Conservation (phyloP, 2,329 filamentous ascomycete genomes). For the Pseudodiploospora longispora region DNA sequence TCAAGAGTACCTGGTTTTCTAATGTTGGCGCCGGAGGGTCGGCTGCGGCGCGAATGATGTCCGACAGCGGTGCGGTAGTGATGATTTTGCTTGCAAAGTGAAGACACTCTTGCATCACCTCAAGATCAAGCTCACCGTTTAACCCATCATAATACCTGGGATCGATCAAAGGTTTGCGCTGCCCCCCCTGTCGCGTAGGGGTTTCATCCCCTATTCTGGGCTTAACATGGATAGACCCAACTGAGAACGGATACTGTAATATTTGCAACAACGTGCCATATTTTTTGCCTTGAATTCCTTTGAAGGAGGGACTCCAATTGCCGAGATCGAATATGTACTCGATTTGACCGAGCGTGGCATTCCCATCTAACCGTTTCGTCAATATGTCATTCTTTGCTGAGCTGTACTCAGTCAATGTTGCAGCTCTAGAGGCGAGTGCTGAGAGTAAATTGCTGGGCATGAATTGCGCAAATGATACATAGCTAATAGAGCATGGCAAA, state of each 20-base stretch:
- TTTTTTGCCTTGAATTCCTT: constrained; percentile 27
- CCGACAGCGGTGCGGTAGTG: constrained; percentile 25
- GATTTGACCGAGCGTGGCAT: constrained; percentile 32
- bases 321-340: constrained; percentile 42
- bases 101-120: constrained; percentile 33
- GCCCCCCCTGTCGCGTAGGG: constrained; percentile 9
- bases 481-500: constrained; percentile 33
- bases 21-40: constrained; percentile 15
- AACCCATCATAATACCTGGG: constrained; percentile 32
- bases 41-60: constrained; percentile 25
- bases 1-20: constrained; percentile 10
- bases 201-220: constrained; percentile 7
- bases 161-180: constrained; percentile 29
- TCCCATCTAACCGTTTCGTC: constrained; percentile 22
- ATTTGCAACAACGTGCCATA: constrained; percentile 42
- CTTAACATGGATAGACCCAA: constrained; percentile 38
- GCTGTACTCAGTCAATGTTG: constrained; percentile 12
- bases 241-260: constrained; percentile 43
- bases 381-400: constrained; percentile 21
- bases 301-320: constrained; percentile 35
- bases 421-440: constrained; percentile 13
- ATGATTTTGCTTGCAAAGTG: constrained; percentile 32
- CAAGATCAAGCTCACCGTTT: constrained; percentile 32
- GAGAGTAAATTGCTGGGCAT: constrained; percentile 17
- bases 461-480: constrained; percentile 31